Base-by-base conservation (phyloP, 306 rosid genomes). In the Luffa aegyptiaca region DNA sequence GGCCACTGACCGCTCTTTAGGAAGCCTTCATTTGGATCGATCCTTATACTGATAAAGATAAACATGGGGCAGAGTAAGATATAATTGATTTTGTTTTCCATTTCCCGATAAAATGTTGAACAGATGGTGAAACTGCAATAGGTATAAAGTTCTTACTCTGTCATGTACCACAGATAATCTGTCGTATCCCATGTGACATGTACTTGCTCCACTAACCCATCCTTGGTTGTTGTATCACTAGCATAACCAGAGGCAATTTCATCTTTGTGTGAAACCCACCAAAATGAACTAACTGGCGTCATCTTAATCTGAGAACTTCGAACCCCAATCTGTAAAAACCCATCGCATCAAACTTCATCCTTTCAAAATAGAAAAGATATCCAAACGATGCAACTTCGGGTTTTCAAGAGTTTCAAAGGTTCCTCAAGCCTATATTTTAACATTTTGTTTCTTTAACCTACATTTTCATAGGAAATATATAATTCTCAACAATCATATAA, bases 81-180 rank as follows among this genome's bases (percentile, higher is more conserved):
- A 76, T 17, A 21, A 61, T 41, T 20, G 44, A 33, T 10, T 36
- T 41, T 39, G 42, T 78, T 51, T 10, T 37, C 51, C 26, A 65
- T 26, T 63, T 46, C 7, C 18, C 33, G 2, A 66, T 18, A 66
- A 66, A 66, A 31, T 48, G 26, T 64, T 61, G 77, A 55, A 21
- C 16, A 80, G 36, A 76, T 78, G 52, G 58, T 56, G 37, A 45
- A 39, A 63, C 18, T 80, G 68, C 81, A 36, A 73, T 78, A 20
- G 53, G 39, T 62, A 73, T 66, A 14, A 55, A 64, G 68, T 83
- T 86, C 97, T 91, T 84, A 95, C 99, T 95, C 99, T 71, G 97
- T 90, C 97, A 89, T 81, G 80, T 95, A 95, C 99, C 99, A 95
- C 89, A 95, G 84, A 86, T 95, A 95, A 85, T 95, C 97, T 9